Evolutionary conservation across 768 basidiomycete species (phyloP).

Genomic region (Exidia glandulosa): DNA sequence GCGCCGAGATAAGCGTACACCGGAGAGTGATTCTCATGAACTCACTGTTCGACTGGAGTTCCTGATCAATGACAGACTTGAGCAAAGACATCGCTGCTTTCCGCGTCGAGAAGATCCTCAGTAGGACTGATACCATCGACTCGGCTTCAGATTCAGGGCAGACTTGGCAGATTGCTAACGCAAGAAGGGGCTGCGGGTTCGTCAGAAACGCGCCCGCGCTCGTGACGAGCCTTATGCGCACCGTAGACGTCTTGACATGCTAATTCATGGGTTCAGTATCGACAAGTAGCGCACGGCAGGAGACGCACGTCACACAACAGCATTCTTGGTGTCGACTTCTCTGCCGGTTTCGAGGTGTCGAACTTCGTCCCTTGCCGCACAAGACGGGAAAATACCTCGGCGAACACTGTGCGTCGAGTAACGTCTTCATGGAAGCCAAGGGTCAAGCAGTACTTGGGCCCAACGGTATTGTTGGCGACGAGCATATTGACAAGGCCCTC

Average conservation of each 20-base stretch:
- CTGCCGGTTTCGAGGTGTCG: slow-evolving; percentile 43
- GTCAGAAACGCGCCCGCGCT: no score
- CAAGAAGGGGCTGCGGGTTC: slow-evolving; percentile 45
- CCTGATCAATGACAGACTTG: slow-evolving; percentile 76
- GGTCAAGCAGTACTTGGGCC: slow-evolving; percentile 77
- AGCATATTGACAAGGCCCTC: slow-evolving; percentile 73
- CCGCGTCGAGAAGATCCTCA: slow-evolving; percentile 77
- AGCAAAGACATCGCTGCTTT: slow-evolving; percentile 61
- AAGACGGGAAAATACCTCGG: slow-evolving; percentile 73
- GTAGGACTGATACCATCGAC: slow-evolving; percentile 62
- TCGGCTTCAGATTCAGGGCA: slow-evolving; percentile 74
- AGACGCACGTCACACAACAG: slow-evolving; percentile 46
- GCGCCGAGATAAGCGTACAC: not conserved
- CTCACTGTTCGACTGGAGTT: slow-evolving; percentile 66
- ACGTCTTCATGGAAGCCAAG: slow-evolving; percentile 66
- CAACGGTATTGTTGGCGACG: slow-evolving; percentile 74
- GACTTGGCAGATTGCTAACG: slow-evolving; percentile 77
- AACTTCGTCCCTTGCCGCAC: slow-evolving; percentile 75
- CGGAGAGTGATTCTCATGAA: not conserved
- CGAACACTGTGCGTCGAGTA: slow-evolving; percentile 65
- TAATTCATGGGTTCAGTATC: not conserved
- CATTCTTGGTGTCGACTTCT: slow-evolving; percentile 35
- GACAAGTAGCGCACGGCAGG: not conserved
- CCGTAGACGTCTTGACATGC: not conserved
- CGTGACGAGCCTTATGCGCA: not conserved